Evolutionary conservation across 2,329 filamentous ascomycete genomes (phyloP).

Genomic region (Trematosphaeria pertusa): DNA sequence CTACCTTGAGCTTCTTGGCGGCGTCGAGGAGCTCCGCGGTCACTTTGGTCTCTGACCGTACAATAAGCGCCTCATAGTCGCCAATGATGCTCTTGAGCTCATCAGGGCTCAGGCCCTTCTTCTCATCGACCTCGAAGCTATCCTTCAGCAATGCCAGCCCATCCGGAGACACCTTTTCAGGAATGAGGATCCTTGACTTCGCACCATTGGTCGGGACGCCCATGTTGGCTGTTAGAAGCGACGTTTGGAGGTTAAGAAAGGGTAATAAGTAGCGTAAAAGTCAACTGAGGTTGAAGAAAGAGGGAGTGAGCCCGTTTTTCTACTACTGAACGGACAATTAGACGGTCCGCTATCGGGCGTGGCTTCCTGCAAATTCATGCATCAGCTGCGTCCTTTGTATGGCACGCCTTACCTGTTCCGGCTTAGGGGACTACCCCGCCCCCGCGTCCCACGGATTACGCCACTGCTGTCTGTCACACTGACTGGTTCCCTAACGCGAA

Average conservation of each 20-base stretch:
- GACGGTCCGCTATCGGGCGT: conserved; percentile 37
- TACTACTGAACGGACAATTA: conserved; percentile 19
- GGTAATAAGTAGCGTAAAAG: not conserved
- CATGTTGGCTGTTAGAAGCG: conserved; percentile 29
- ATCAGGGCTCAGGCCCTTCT: conserved; percentile 65
- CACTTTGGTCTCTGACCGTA: conserved; percentile 83
- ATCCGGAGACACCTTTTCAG: conserved; percentile 82
- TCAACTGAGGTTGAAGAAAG: not conserved
- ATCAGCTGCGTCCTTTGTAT: conserved; percentile 34
- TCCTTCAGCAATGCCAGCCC: conserved; percentile 72
- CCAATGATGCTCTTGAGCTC: conserved; percentile 73
- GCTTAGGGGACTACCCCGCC: conserved; percentile 40
- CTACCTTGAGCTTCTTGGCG: conserved; percentile 74
- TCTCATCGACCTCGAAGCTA: conserved; percentile 73
- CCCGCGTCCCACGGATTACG: conserved; percentile 38
- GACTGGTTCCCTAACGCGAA: not conserved
- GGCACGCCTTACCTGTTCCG: conserved; percentile 25
- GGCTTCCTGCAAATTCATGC: conserved; percentile 14
- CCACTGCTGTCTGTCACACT: conserved; percentile 17
- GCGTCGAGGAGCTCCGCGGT: conserved; percentile 71
- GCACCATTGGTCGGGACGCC: conserved; percentile 33
- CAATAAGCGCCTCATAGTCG: conserved; percentile 76
- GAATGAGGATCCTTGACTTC: conserved; percentile 69
- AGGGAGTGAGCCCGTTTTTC: conserved; percentile 1
- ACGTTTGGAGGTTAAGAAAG: not conserved